phyloP scores from a whole-genome alignment of 108 stramenopile species.

The Licmophora abbreviata region DNA sequence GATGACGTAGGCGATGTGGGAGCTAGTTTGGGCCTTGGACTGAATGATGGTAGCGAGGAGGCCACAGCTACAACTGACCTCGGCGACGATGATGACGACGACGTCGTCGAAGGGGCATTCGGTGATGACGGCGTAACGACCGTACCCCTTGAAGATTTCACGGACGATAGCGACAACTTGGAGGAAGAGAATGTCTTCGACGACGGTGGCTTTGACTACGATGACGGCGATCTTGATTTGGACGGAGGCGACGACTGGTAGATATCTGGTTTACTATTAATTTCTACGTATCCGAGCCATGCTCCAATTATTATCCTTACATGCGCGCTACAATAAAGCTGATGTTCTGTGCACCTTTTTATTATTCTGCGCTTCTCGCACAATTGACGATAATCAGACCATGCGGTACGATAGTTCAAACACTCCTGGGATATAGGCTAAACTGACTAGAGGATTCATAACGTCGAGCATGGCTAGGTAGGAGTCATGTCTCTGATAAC shows the following conservation, averaged over 20 bases:
- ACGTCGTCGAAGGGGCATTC: constrained; percentile 15
- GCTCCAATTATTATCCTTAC: no score
- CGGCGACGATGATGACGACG: constrained; percentile 6
- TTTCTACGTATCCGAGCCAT: no score
- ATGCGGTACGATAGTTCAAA: no score
- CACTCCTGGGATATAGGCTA: no score
- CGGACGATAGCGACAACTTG: constrained; percentile 37
- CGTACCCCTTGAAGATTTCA: constrained; percentile 5
- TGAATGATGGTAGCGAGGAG: constrained; percentile 32
- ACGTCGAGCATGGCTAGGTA: no score
- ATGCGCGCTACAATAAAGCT: no score
- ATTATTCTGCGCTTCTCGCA: no score
- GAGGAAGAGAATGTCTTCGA: constrained; percentile 25
- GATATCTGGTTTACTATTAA: neutral
- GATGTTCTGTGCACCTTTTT: no score
- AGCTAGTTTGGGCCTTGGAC: constrained; percentile 6
- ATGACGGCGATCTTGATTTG: constrained; percentile 29
- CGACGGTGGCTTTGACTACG: constrained; percentile 44
- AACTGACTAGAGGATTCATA: no score
- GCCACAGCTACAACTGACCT: constrained; percentile 7
- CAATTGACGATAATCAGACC: no score
- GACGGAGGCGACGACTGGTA: constrained; percentile 22
- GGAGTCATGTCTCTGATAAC: no score
- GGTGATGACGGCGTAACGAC: neutral
- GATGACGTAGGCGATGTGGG: constrained; percentile 36